Conservation (phyloP, 129 eudicot species). For the Artemisia argyi region DNA sequence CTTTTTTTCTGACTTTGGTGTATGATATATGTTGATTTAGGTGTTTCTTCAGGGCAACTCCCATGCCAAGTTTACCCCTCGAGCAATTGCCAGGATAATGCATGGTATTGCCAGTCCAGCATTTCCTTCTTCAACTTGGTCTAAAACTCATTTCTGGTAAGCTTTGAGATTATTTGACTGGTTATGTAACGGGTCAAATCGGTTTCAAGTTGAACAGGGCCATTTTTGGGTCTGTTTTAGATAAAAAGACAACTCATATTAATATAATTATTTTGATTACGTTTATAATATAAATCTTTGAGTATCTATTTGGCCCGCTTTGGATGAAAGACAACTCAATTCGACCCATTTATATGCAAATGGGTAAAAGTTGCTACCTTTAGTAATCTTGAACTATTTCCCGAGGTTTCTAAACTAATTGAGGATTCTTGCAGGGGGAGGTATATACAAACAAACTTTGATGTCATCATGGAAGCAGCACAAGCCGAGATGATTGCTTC, state of each 20-base stretch:
- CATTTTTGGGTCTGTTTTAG: not conserved
- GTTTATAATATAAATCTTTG: not conserved
- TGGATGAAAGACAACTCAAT: not conserved
- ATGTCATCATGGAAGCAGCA: conserved; percentile 87
- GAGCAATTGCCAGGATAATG: conserved; percentile 96
- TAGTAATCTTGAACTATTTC: not conserved
- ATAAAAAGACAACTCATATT: not conserved
- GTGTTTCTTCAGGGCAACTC: conserved; percentile 85
- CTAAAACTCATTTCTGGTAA: conserved; percentile 96
- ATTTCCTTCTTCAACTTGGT: conserved; percentile 89
- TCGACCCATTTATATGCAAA: not conserved
- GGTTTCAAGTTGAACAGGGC: not conserved
- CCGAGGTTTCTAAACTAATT: conserved; percentile 3
- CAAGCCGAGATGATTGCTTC: conserved; percentile 73
- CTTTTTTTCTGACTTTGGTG: not conserved
- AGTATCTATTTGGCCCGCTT: not conserved
- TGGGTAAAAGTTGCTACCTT: not conserved
- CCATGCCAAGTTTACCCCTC: conserved; percentile 77
- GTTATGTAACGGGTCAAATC: not conserved
- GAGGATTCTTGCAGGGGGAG: conserved; percentile 73
- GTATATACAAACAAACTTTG: conserved; percentile 69
- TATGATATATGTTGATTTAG: conserved; percentile 39
- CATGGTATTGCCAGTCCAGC: conserved; percentile 93
- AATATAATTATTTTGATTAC: not conserved
- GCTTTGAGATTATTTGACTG: conserved; percentile 1